Conservation (phyloP, 164 flowering plant genomes). For the Annona squamosa region DNA sequence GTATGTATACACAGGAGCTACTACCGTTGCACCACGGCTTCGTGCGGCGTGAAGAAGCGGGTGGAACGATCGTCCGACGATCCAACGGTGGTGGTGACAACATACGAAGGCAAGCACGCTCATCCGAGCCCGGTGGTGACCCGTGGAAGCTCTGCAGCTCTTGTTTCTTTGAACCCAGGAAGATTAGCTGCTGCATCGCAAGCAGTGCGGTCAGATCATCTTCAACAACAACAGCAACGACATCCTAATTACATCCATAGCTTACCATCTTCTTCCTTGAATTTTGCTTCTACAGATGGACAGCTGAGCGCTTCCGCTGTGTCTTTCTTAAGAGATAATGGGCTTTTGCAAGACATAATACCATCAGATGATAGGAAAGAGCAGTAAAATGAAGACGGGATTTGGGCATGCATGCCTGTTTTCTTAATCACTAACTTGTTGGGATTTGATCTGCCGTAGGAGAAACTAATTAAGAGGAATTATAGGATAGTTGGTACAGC, state of each 20-base stretch:
- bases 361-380: slow-evolving; percentile 43
- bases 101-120: slow-evolving; percentile 86
- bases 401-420: slow-evolving; percentile 22
- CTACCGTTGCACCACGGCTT: slow-evolving; percentile 76
- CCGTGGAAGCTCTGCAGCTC: slow-evolving; percentile 33
- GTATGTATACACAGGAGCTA: slow-evolving; percentile 55
- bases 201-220: slow-evolving; percentile 11
- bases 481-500: not conserved
- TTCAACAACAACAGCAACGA: slow-evolving; percentile 15
- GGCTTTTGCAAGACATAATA: slow-evolving; percentile 70
- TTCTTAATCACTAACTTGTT: slow-evolving; percentile 10
- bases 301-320: slow-evolving; percentile 16
- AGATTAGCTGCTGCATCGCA: slow-evolving; percentile 10
- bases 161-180: not conserved
- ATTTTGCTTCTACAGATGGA: slow-evolving; percentile 15
- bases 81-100: slow-evolving; percentile 66
- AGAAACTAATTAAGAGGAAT: not conserved
- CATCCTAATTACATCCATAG: slow-evolving; percentile 24
- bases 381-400: slow-evolving; percentile 11
- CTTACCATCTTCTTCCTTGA: slow-evolving; percentile 20
- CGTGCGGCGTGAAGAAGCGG: slow-evolving; percentile 85
- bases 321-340: slow-evolving; percentile 45
- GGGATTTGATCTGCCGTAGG: not conserved
- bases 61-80: slow-evolving; percentile 80
- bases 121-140: slow-evolving; percentile 57